These are phyloP conservation scores for Quercus bicolor DNA, from an alignment of 306 rosid species.

Conservation along the genomic window DNA sequence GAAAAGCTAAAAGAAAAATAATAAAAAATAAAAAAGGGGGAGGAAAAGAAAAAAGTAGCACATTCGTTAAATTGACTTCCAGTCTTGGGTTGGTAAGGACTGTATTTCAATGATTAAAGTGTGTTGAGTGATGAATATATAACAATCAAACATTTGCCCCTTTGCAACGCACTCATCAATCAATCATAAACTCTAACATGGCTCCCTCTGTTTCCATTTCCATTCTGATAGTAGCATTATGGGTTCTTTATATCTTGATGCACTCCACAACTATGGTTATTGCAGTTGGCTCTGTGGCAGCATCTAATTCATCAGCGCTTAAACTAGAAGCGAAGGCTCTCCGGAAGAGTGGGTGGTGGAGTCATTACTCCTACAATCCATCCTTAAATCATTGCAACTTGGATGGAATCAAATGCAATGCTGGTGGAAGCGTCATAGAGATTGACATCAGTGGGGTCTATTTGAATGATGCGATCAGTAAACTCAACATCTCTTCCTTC, in stretches of 20 bases:
- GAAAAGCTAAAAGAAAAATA: no score
- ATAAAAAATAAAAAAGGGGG: no score
- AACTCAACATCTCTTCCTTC: no score
- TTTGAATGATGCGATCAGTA: not conserved
- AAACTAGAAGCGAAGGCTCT: not conserved
- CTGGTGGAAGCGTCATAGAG: not conserved
- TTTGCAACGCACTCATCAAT: not conserved
- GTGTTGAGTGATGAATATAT: no score
- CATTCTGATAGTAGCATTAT: not conserved
- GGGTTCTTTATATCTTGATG: not conserved
- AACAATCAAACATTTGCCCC: not conserved
- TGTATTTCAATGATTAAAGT: no score
- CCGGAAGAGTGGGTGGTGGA: conserved; percentile 1
- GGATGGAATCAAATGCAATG: not conserved
- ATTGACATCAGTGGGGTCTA: no score
- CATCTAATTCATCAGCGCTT: not conserved
- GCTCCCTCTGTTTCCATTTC: not conserved
- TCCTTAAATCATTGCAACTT: not conserved
- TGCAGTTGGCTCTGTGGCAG: not conserved
- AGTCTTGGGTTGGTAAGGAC: no score
- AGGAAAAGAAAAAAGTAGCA: no score
- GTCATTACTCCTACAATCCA: accelerated
- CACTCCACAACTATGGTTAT: not conserved
- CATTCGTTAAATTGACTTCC: no score
- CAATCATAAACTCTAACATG: not conserved